Evolutionary conservation across 306 rosid genomes (phyloP), one percentile per base, ranked within the genome.

Genomic region (Lagenaria siceraria): DNA sequence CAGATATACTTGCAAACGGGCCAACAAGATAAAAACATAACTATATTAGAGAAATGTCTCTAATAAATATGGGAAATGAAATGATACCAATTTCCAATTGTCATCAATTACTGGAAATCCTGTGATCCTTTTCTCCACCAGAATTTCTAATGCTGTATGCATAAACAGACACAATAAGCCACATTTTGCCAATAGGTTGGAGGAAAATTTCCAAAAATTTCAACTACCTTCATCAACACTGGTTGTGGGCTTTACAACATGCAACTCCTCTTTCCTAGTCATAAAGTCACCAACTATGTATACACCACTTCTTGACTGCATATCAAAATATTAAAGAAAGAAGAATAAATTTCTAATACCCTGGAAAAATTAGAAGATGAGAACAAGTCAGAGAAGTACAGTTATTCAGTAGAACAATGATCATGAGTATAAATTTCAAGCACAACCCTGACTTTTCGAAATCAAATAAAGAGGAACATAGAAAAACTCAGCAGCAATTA

Each of bases 81-180:
- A 69, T 80, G 84, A 84, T 84, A 95, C 99, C 87, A 95, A 86
- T 75, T 83, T 90, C 99, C 99, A 95, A 80, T 92, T 84, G 64
- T 88, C 92, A 80, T 90, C 93, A 48, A 92, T 86, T 80, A 95
- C 99, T 14, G 99, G 99, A 85, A 95, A 95, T 55, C 99, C 99
- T 61, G 98, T 92, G 85, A 95, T 89, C 83, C 99, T 92, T 80
- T 89, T 86, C 63, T 90, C 97, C 76, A 95, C 99, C 77, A 92
- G 97, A 66, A 59, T 56, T 75, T 95, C 99, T 78, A 92, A 84
- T 70, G 99, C 99, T 95, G 97, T 78, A 76, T 62, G 66, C 80
- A 89, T 61, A 84, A 38, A 31, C 75, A 81, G 78, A 77, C 56
- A 68, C 81, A 66, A 86, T 77, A 49, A 86, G 84, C 78, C 62